A percentile compares a stretch with the other conserved stretches of the same genome.
These are phyloP conservation scores for Fragosphaeria purpurea DNA, from an alignment of 2,329 filamentous ascomycete species.

Conservation along the genomic window DNA sequence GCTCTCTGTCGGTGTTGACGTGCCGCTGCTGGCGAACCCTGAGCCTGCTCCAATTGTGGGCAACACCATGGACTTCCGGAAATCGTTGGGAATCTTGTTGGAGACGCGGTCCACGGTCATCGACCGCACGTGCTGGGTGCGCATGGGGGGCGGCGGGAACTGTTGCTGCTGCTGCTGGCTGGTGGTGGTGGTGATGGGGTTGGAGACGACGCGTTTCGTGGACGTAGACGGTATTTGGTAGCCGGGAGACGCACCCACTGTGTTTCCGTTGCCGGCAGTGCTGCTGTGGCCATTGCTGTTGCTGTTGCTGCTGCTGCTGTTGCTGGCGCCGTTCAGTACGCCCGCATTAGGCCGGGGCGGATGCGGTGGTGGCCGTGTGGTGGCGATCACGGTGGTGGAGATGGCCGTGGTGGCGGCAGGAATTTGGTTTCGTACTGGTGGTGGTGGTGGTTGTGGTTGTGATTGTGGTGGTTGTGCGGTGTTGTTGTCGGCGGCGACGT, in stretches of 20 bases:
- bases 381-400: too few relatives aligned
- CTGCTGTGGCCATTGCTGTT: too few relatives aligned
- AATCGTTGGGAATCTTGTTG: constrained; percentile 27
- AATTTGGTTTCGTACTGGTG: background rate
- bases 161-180: constrained; percentile 21
- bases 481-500: too few relatives aligned
- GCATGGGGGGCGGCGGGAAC: constrained; percentile 29
- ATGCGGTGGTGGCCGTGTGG: constrained; percentile 10
- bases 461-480: constrained; percentile 19
- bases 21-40: background rate
- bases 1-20: background rate
- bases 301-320: background rate
- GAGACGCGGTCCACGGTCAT: constrained; percentile 39
- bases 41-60: background rate
- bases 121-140: constrained; percentile 33
- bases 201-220: constrained; percentile 34
- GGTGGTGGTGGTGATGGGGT: constrained; percentile 35
- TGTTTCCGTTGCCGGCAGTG: too few relatives aligned
- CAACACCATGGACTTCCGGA: constrained; percentile 19
- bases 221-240: constrained; percentile 3
- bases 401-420: background rate
- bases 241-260: too few relatives aligned
- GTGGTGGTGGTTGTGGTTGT: too few relatives aligned
- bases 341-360: constrained; percentile 15
- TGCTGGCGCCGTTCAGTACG: background rate